These are phyloP conservation scores for Entomortierella lignicola DNA, from an alignment of 192 early-diverging fungal species.

Conservation along the genomic window DNA sequence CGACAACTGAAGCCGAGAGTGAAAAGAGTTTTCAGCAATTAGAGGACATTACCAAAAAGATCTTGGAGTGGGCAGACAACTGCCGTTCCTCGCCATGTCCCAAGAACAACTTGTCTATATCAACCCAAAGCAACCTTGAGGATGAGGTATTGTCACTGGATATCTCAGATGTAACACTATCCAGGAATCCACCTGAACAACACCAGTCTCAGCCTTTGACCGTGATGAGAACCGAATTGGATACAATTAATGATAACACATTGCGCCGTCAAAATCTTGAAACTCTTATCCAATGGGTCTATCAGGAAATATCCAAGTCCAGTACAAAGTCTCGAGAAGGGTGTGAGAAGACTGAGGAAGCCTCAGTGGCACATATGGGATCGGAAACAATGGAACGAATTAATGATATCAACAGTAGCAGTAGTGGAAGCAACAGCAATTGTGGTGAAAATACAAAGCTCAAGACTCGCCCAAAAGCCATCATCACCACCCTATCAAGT, in stretches of 20 bases:
- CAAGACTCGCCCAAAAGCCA: not conserved
- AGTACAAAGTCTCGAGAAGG: not conserved
- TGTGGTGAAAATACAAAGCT: not conserved
- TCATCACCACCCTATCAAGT: not conserved
- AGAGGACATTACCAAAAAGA: slow-evolving; percentile 10
- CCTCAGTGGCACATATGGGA: no score
- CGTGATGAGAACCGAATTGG: slow-evolving; percentile 4
- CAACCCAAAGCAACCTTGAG: not conserved
- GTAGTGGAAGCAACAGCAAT: not conserved
- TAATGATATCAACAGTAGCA: not conserved
- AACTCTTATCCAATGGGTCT: slow-evolving; percentile 16
- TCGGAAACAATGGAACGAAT: not conserved
- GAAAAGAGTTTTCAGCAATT: no score
- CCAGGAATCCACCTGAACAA: not conserved
- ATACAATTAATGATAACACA: not conserved
- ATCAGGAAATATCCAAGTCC: not conserved
- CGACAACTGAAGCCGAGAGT: not conserved
- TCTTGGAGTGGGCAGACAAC: slow-evolving; percentile 14
- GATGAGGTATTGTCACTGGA: slow-evolving; percentile 19
- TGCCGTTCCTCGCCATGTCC: not conserved
- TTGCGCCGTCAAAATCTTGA: not conserved
- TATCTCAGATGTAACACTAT: slow-evolving; percentile 5
- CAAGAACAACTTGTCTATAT: not conserved
- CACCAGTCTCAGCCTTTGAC: not conserved
- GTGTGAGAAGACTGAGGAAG: no score